phyloP scores from a whole-genome alignment of 129 eudicot species.

The Lonicera japonica region DNA sequence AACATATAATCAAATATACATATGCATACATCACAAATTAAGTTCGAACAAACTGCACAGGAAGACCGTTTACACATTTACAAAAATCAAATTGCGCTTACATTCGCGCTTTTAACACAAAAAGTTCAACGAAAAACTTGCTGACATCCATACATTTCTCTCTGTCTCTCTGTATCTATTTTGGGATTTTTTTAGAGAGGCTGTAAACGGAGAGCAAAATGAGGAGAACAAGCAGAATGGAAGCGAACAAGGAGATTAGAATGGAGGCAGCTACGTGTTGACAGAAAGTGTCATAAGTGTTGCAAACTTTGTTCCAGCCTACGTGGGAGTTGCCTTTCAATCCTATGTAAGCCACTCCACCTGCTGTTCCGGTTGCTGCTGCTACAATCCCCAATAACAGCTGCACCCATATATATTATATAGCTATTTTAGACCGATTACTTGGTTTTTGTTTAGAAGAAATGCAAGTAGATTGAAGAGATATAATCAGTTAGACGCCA shows the following conservation, averaged over 20 bases:
- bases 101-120: not conserved
- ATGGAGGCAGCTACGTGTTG: slow-evolving; percentile 38
- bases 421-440: not conserved
- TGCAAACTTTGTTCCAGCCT: slow-evolving; percentile 51
- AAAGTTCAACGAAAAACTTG: not conserved
- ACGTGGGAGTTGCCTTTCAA: slow-evolving; percentile 60
- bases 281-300: slow-evolving; percentile 41
- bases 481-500: too few relatives aligned
- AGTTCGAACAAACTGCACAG: not conserved
- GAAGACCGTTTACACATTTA: not conserved
- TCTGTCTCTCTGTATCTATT: slow-evolving; percentile 8
- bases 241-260: slow-evolving; percentile 34
- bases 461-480: not conserved
- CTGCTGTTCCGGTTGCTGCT: slow-evolving; percentile 69
- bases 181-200: slow-evolving; percentile 53
- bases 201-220: slow-evolving; percentile 40
- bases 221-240: slow-evolving; percentile 53
- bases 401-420: slow-evolving; percentile 29
- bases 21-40: not conserved
- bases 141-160: too few relatives aligned
- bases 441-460: not conserved
- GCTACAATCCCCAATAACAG: slow-evolving; percentile 68
- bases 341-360: slow-evolving; percentile 67
- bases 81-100: not conserved
- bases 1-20: not conserved